A percentile compares a stretch with the other conserved stretches of the same genome.
Conservation (phyloP, 805 yeast species). For the Candida cerambycidarum region DNA sequence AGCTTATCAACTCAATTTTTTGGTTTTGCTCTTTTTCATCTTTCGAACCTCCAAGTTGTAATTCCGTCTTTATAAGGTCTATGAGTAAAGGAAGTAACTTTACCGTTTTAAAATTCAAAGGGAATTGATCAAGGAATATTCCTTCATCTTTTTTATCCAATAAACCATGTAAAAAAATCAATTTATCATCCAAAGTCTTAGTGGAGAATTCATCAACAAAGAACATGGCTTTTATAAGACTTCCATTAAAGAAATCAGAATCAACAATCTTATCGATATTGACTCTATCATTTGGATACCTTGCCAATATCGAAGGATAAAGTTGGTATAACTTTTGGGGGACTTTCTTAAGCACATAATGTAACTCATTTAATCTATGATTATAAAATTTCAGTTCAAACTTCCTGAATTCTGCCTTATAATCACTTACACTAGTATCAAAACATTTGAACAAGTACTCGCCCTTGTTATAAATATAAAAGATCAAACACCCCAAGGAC, state of each 20-base stretch:
- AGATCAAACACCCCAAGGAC: conserved; percentile 77
- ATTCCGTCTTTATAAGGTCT: conserved; percentile 47
- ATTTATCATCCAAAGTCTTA: conserved; percentile 63
- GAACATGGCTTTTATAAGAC: conserved; percentile 75
- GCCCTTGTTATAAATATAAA: conserved; percentile 61
- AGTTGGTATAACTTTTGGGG: conserved; percentile 56
- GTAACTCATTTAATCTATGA: conserved; percentile 33
- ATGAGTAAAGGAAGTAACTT: conserved; percentile 74
- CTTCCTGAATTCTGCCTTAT: conserved; percentile 52
- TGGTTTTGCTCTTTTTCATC: conserved; percentile 20
- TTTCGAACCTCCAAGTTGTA: conserved; percentile 21
- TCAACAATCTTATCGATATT: conserved; percentile 67
- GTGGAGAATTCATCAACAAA: conserved; percentile 83
- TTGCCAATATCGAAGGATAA: conserved; percentile 53
- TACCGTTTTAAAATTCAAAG: conserved; percentile 51
- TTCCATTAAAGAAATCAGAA: conserved; percentile 77
- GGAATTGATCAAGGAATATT: conserved; percentile 31
- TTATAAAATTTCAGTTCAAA: conserved; percentile 47
- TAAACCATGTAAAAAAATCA: conserved; percentile 67
- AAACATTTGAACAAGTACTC: conserved; percentile 43
- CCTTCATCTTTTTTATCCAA: conserved; percentile 25
- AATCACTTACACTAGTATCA: conserved; percentile 55
- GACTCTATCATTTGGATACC: conserved; percentile 57
- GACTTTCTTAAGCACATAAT: conserved; percentile 51
- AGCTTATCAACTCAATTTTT: conserved; percentile 37